Evolutionary conservation across 768 basidiomycete species (phyloP).

Genomic region (Psilocybe cubensis): DNA sequence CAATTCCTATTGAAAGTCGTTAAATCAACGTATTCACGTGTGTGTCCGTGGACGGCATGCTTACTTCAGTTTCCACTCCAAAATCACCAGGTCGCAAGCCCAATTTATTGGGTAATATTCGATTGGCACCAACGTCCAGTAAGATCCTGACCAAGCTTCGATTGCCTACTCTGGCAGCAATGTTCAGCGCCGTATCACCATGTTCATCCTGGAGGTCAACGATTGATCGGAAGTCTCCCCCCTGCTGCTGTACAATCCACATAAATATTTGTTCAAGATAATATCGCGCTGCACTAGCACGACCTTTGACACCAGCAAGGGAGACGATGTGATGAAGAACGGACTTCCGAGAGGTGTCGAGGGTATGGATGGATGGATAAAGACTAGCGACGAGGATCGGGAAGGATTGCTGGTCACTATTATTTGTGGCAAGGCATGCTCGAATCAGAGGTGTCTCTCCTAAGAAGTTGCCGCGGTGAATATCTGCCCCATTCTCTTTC

Average conservation of each 20-base stretch:
- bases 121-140: conserved; percentile 92
- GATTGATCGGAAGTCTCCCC: conserved; percentile 75
- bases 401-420: conserved; percentile 80
- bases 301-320: conserved; percentile 89
- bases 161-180: conserved; percentile 93
- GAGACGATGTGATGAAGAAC: conserved; percentile 92
- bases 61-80: conserved; percentile 89
- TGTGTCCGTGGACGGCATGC: conserved; percentile 19
- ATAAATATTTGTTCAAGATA: conserved; percentile 90
- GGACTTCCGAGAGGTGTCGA: conserved; percentile 85
- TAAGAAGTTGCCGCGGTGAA: conserved; percentile 88
- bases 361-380: conserved; percentile 77
- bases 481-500: conserved; percentile 79
- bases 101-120: conserved; percentile 86
- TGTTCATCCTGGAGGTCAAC: conserved; percentile 94
- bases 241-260: conserved; percentile 81
- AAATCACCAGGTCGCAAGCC: conserved; percentile 94
- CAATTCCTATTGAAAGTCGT: conserved; percentile 53
- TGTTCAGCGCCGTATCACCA: conserved; percentile 95
- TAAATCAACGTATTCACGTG: neutral
- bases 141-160: conserved; percentile 83
- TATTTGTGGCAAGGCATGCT: conserved; percentile 87
- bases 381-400: conserved; percentile 63
- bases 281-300: conserved; percentile 82
- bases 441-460: conserved; percentile 96